Evolutionary conservation across 2,329 filamentous ascomycete species (phyloP), one percentile per base, ranked within the genome.

Genomic region (Arachnopeziza araneosa): DNA sequence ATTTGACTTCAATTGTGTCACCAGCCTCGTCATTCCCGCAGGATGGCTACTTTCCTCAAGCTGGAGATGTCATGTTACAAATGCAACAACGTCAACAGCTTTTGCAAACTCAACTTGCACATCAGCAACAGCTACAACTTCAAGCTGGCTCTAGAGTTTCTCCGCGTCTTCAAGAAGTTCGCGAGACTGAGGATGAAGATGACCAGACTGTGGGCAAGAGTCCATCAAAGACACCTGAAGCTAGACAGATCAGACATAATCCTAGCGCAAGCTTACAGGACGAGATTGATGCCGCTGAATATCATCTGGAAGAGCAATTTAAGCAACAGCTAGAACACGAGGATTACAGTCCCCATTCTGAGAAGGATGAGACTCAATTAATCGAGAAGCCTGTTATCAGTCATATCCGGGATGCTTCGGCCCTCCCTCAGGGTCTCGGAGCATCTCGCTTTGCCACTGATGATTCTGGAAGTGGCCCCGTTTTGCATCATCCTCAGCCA

Each of bases 231-330:
- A 82, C 80, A 0, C 79, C 82, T 0, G 81, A 86, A 67, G 77
- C 80, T 10, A 84, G 85, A 60, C 80, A 80, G 65, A 83, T 86
- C 72, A 80, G 80, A 59, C 89, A 93, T 67, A 92, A 92, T 66
- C 80, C 90, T 50, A 92, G 88, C 68, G 83, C 87, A 64, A 90
- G 85, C 52, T 80, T 96, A 24, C 91, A 96, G 72, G 88, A 87
- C 63, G 91, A 95, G 66, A 88, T 96, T 59, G 88, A 95, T 55
- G 89, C 93, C 69, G 88, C 90, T 4, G 90, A 96, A 68, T 93
- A 95, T 70, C 90, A 93, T 68, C 75, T 95, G 63, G 90, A 93
- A 71, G 86, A 92, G 71, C 86, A 90, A 62, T 85, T 93, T 63
- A 86, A 90, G 56, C 86, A 88, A 57, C 88, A 93, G 69, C 79